A percentile compares a stretch with the other conserved stretches of the same genome.
Evolutionary conservation across 352 stramenopile species (phyloP).

Genomic region (Aphanomyces invadans): DNA sequence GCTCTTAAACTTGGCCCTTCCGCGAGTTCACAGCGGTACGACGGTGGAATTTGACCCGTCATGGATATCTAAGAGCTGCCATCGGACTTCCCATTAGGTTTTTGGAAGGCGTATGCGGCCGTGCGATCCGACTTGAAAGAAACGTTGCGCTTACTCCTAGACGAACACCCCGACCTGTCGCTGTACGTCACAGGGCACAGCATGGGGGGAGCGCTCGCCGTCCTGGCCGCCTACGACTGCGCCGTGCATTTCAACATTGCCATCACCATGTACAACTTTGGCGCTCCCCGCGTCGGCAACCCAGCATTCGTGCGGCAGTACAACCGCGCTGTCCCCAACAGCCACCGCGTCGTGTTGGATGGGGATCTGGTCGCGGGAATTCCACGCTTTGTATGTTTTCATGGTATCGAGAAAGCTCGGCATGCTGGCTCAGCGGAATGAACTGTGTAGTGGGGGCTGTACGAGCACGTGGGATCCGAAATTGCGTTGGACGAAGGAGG

Average conservation of each 20-base stretch:
- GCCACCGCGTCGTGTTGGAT: constrained; percentile 76
- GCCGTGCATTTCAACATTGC: constrained; percentile 76
- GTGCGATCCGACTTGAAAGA: constrained; percentile 70
- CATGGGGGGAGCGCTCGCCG: constrained; percentile 85
- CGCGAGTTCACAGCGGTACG: constrained; percentile 73
- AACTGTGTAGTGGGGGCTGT: constrained; percentile 52
- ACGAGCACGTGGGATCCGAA: constrained; percentile 66
- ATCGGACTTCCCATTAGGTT: too few species aligned
- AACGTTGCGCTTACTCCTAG: constrained; percentile 62
- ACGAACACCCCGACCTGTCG: constrained; percentile 75
- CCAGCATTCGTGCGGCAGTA: constrained; percentile 69
- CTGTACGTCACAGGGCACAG: constrained; percentile 90
- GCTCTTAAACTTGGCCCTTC: constrained; percentile 75
- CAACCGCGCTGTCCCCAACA: constrained; percentile 63
- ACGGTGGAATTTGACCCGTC: constrained; percentile 3
- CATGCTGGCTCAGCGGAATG: too few species aligned
- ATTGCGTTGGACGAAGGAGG: constrained; percentile 59
- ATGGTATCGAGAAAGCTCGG: too few species aligned
- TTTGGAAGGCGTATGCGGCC: constrained; percentile 80
- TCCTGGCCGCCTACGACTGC: constrained; percentile 81
- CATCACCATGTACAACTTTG: constrained; percentile 88
- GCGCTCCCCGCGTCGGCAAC: constrained; percentile 78
- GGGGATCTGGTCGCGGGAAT: constrained; percentile 70
- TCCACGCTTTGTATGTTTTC: constrained; percentile 62
- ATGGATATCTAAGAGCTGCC: too few species aligned